Base-by-base conservation (phyloP, 805 yeast species). In the Starmera caribaea region DNA sequence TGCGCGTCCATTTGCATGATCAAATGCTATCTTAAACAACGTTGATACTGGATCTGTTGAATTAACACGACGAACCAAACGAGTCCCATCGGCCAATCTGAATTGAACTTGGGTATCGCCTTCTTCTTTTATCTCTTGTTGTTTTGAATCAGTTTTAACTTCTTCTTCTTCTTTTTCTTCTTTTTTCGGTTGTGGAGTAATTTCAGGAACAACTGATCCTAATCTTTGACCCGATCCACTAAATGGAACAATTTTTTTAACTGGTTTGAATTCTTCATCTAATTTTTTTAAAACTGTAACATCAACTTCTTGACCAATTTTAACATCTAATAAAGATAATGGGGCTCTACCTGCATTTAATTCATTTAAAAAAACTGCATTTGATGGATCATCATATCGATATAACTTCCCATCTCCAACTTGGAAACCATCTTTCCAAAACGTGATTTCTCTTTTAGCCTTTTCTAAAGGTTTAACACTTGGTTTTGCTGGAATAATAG, bases 341-440 rank as follows among this genome's bases (percentile, higher is more conserved):
- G 98, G 98, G 1, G 96, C 98, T 42, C 94, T 71, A 9, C 98
- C 98, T 41, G 79, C 73, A 54, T 85, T 83, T 61, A 92, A 71
- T 48, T 89, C 92, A 46, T 78, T 72, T 51, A 92, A 67, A 47
- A 85, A 82, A 34, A 71, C 73, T 36, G 79, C 79, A 57, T 90
- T 92, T n/a, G 73, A 77, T 6, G 96, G 96, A 58, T 92, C 97
- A 53, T 90, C 96, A 58, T 88, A 92, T 42, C 92, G 69, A 58
- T 74, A 81, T 41, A 92, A 69, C 17, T 76, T 75, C 3, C 97
- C 97, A 37, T 89, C 96, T 28, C 92, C 97, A 21, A 92, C 88
- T 45, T 87, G 86, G 62, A 92, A 92, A 2, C 98, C 98, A 53
- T 92, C 90, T 49, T 79, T 81, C 98, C 98, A 92, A 58, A 92